Conservation (phyloP, 305 asterid species). For the Fraxinus velutina region DNA sequence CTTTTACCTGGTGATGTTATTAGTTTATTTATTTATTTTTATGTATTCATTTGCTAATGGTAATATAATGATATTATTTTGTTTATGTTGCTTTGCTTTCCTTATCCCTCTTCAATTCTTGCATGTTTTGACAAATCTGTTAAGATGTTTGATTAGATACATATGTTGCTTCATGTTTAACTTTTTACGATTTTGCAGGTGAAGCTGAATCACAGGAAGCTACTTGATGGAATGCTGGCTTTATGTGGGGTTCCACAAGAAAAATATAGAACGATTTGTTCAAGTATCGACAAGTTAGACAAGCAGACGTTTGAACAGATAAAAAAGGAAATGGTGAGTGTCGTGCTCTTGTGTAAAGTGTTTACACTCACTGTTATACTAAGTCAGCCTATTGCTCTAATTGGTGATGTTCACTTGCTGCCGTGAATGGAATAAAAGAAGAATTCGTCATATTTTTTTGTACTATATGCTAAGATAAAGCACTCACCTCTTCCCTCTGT, state of each 20-base stretch:
- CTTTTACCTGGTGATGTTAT: background rate
- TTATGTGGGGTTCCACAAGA: conserved; percentile 86
- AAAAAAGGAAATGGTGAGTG: conserved; percentile 88
- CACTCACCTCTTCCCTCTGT: background rate
- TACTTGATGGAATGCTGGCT: conserved; percentile 92
- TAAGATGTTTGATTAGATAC: background rate
- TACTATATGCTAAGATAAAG: background rate
- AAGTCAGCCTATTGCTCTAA: background rate
- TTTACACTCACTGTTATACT: conserved; percentile 1
- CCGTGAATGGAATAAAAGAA: background rate
- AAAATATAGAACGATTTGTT: conserved; percentile 82
- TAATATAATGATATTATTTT: background rate
- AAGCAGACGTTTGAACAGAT: conserved; percentile 85
- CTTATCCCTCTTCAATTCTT: conserved; percentile 3
- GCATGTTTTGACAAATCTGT: background rate
- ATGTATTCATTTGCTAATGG: background rate
- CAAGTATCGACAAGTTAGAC: conserved; percentile 94
- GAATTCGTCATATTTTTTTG: background rate
- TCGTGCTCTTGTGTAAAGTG: conserved; percentile 5
- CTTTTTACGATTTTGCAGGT: conserved; percentile 46
- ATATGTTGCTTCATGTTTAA: background rate
- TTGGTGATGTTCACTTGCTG: background rate
- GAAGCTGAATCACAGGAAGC: conserved; percentile 82
- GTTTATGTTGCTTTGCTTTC: conserved; percentile 5
- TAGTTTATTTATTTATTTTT: background rate